phyloP scores from a whole-genome alignment of 768 basidiomycete genomes.

The Chlorophyllum brunneum region DNA sequence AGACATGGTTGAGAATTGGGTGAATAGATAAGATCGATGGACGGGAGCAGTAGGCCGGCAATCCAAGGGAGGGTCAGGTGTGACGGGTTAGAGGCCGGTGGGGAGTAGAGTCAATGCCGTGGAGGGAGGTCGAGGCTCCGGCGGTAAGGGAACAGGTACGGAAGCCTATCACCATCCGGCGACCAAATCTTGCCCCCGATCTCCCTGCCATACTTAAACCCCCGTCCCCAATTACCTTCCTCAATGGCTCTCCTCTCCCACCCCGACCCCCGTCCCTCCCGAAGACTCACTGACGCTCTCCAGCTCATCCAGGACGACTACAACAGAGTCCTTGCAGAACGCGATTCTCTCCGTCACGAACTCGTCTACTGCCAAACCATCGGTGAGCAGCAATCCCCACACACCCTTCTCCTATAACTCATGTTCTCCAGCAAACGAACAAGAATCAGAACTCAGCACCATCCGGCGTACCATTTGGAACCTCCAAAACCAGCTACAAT shows the following conservation, averaged over 20 bases:
- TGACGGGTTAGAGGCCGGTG: too few relatives aligned
- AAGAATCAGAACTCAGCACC: not conserved
- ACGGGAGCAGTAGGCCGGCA: too few relatives aligned
- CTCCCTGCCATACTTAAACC: constrained; percentile 1
- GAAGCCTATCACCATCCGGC: too few relatives aligned
- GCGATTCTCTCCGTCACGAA: not conserved
- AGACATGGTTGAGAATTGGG: too few relatives aligned
- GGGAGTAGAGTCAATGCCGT: too few relatives aligned
- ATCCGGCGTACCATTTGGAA: constrained; percentile 3
- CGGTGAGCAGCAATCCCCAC: not conserved
- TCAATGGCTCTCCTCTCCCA: not conserved
- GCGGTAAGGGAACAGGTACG: too few relatives aligned
- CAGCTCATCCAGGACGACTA: constrained; percentile 7
- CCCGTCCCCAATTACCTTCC: not conserved
- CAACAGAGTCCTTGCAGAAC: not conserved
- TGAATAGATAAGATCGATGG: too few relatives aligned
- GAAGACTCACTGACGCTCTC: not conserved
- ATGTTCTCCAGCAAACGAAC: not conserved
- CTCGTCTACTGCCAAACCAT: not conserved
- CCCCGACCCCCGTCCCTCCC: not conserved
- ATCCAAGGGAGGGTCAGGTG: too few relatives aligned
- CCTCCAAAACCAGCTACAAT: constrained; percentile 3
- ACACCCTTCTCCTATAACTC: not conserved
- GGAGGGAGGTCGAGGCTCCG: too few relatives aligned
- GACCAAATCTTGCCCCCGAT: too few relatives aligned